Evolutionary conservation across 1,284 basidiomycete genomes (phyloP), one percentile per base, ranked within the genome.

Genomic region (Calocybe gambosa): DNA sequence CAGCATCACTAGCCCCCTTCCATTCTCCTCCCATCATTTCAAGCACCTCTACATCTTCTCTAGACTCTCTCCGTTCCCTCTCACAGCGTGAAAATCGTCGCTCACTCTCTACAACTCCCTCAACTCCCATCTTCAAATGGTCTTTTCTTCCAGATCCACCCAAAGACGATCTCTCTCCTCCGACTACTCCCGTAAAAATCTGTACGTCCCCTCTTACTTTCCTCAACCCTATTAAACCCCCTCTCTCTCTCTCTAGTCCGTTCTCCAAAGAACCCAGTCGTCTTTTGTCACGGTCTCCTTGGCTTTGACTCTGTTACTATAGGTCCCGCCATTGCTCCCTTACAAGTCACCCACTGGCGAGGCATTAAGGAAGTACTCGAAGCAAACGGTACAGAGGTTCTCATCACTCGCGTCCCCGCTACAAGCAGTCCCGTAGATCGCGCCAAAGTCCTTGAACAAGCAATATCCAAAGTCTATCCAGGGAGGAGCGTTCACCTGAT

Each of bases 281-380:
- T 97, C 2, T 95, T 97, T 63, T 95, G 93, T 55, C 93, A 97
- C 59, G 93, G 94, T 6, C 75, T 96, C 1, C 75, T 96, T 1
- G 93, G 92, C 3, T 92, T 92, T 57, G 89, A 93, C 61, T 82
- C 80, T 0, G 78, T 88, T 50, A 83, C 76, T 3, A 78, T 88
- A 37, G 82, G 83, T 7, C 80, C 79, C 1, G 66, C 80, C 13
- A 82, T 92, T 47, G 83, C 87, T 8, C 82, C 88, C 2, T 59
- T 97, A 20, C 82, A 93, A 58, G 89, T 98, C 39, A 77, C 84
- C 3, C 93, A 98, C 63, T 98, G 94, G 94, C 78, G 93, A 31
- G 94, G 94, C 2, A 93, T 97, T 53, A 85, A 86, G 57, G 90
- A 96, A 60, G 90, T 88, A 5, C 74, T 98, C 7, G 85, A 94